These are phyloP conservation scores for Cadophora sp. DNA, from an alignment of 2,329 filamentous ascomycete species.

Conservation along the genomic window DNA sequence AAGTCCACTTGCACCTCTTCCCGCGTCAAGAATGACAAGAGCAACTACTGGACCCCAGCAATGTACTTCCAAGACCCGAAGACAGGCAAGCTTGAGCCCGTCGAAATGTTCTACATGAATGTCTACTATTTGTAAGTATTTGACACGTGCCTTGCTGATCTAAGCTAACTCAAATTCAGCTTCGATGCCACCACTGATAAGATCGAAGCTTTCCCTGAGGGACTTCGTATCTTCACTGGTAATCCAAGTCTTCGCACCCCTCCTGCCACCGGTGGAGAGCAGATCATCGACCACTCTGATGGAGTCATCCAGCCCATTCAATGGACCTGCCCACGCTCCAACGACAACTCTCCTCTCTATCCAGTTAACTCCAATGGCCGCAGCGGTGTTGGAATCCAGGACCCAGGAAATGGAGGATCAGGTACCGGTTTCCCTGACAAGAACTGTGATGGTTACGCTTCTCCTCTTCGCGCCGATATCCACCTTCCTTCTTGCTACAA, in stretches of 20 bases:
- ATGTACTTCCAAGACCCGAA: slow-evolving; percentile 75
- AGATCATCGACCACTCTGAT: slow-evolving; percentile 58
- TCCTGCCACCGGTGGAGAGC: slow-evolving; percentile 57
- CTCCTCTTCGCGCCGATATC: slow-evolving; percentile 78
- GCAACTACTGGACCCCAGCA: slow-evolving; percentile 84
- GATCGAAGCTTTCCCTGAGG: slow-evolving; percentile 75
- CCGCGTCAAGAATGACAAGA: slow-evolving; percentile 79
- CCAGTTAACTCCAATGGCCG: slow-evolving; percentile 60
- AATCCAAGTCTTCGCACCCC: slow-evolving; percentile 68
- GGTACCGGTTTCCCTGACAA: slow-evolving; percentile 73
- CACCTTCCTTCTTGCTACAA: slow-evolving; percentile 94
- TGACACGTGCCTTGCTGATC: not conserved
- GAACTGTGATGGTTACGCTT: slow-evolving; percentile 68
- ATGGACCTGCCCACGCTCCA: slow-evolving; percentile 64
- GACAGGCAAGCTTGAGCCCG: slow-evolving; percentile 66
- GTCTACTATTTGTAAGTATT: slow-evolving; percentile 74
- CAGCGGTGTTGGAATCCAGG: slow-evolving; percentile 58
- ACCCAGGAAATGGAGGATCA: slow-evolving; percentile 59
- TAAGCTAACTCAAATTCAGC: slow-evolving; percentile 47
- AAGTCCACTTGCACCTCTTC: slow-evolving; percentile 81
- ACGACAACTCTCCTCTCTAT: slow-evolving; percentile 58
- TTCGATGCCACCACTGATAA: slow-evolving; percentile 69
- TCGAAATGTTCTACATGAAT: slow-evolving; percentile 71
- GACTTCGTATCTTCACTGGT: slow-evolving; percentile 84
- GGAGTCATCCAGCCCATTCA: slow-evolving; percentile 61